phyloP scores from a whole-genome alignment of 1,139 yeast species.

The Yamadazyma membranifaciens region DNA sequence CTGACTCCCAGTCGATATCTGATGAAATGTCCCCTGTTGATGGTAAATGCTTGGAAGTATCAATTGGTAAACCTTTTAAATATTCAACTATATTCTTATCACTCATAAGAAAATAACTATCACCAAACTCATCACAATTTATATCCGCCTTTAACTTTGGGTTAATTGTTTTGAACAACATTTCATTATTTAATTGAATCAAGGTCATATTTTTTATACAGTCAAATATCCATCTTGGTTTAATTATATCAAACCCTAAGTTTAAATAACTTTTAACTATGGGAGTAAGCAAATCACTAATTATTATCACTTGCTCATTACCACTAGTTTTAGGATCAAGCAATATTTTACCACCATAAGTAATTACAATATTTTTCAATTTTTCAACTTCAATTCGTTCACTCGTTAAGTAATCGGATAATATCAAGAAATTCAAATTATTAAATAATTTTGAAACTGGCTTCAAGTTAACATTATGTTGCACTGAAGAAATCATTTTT shows the following conservation, averaged over 20 bases:
- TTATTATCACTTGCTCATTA: slow-evolving; percentile 24
- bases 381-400: slow-evolving; percentile 31
- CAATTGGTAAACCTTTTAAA: neutral
- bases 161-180: slow-evolving; percentile 36
- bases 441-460: slow-evolving; percentile 5
- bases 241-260: slow-evolving; percentile 57
- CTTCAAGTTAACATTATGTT: slow-evolving; percentile 9
- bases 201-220: slow-evolving; percentile 46
- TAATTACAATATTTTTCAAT: slow-evolving; percentile 36
- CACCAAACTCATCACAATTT: slow-evolving; percentile 48
- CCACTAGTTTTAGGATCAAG: slow-evolving; percentile 15
- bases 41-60: neutral
- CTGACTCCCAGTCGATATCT: neutral
- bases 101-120: slow-evolving; percentile 37
- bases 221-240: slow-evolving; percentile 72
- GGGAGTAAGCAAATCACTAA: slow-evolving; percentile 52
- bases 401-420: slow-evolving; percentile 34
- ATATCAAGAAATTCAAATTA: slow-evolving; percentile 4
- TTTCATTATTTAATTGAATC: slow-evolving; percentile 59
- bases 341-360: slow-evolving; percentile 50
- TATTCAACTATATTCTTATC: neutral
- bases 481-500: slow-evolving; percentile 13
- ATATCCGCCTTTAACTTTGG: neutral
- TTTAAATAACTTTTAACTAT: slow-evolving; percentile 42
- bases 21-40: neutral